Base-by-base conservation (phyloP, 805 yeast genomes). In the Kluyveromyces wickerhamii region DNA sequence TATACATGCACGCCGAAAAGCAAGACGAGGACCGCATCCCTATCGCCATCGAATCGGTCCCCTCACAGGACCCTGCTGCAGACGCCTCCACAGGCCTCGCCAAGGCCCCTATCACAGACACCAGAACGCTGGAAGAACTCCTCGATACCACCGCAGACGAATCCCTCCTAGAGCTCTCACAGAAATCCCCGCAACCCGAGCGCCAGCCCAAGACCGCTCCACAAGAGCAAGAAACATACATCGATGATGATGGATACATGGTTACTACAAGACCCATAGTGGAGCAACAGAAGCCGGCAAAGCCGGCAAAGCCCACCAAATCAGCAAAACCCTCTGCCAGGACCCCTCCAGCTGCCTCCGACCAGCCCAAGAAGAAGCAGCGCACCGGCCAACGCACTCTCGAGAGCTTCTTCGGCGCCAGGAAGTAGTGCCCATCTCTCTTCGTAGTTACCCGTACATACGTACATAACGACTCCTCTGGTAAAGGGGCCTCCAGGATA, bases 161-260 rank as follows among this genome's bases (percentile, higher is more conserved):
- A 15, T 53, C 60, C 4, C 32, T 54, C 3, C 18, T 54, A 17
- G 52, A 41, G 23, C 36, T 47, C 6, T 28, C 36, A 3, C 21
- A 36, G 5, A 38, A 36, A n/a, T 21, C 24, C 13, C 35, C 32
- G 12, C 30, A 28, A 23, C 23, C 28, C 7, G 18, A 23, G 24
- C 13, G 7, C 7, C 24, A 24, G 7, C 21, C 21, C 19, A 29
- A 18, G 25, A 17, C 23, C 12, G 14, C 38, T 11, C 18, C 27
- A 21, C n/a, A 24, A n/a, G n/a, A 21, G n/a, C 21, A 29, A 17
- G 41, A 37, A 35, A 35, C 38, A 15, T 52, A 46, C 27, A 44
- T 53, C 3, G 62, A 57, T 32, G 54, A 54, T 10, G 62, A 57
- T 17, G 62, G 62, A 6, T 57, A 54, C 35, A 49, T 47, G 20